These are phyloP conservation scores for Telfairia occidentalis DNA, from an alignment of 331 rosid species.

Conservation along the genomic window DNA sequence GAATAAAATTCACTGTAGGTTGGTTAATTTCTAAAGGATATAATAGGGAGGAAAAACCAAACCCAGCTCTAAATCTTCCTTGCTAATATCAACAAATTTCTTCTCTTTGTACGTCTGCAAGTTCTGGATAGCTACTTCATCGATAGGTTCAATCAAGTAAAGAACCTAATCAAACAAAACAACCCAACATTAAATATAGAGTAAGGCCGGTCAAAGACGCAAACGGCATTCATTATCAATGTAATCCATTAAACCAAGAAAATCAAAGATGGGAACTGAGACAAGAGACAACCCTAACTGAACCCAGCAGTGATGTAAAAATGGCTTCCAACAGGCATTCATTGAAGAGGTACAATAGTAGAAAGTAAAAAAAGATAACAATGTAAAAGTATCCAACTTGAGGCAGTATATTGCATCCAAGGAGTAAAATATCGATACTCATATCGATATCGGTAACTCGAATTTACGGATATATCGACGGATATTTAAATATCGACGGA, in stretches of 20 bases:
- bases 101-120: conserved; percentile 90
- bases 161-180: conserved; percentile 46
- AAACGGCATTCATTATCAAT: not conserved
- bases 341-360: not conserved
- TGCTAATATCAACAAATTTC: conserved; percentile 96
- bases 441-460: too few species aligned
- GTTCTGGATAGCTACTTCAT: conserved; percentile 96
- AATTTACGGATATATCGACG: too few species aligned
- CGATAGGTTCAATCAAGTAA: conserved; percentile 87
- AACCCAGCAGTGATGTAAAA: not conserved
- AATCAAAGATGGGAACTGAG: not conserved
- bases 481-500: too few species aligned
- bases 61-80: conserved; percentile 96
- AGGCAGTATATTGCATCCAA: not conserved
- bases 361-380: not conserved
- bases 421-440: too few species aligned
- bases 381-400: not conserved
- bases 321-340: not conserved
- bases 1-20: not conserved
- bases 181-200: conserved; percentile 13
- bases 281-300: not conserved
- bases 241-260: not conserved
- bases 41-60: conserved; percentile 12
- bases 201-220: not conserved
- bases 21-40: not conserved